phyloP scores from a whole-genome alignment of 2,329 filamentous ascomycete genomes.

The Biscogniauxia sp. region DNA sequence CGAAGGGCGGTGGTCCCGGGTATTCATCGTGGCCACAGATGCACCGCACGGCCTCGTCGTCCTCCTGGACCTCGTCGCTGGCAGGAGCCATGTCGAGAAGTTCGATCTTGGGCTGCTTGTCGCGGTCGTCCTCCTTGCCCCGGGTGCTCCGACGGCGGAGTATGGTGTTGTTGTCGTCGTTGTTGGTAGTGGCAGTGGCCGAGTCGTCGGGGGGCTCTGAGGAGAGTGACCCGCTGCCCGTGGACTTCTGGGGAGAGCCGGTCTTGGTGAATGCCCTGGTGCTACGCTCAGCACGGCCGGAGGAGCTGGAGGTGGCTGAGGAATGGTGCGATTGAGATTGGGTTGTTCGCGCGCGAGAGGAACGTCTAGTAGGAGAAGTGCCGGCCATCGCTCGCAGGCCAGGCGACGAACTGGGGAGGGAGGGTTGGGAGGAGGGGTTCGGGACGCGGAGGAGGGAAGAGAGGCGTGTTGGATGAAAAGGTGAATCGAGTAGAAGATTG shows the following conservation, averaged over 20 bases:
- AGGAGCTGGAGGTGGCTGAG: conserved; percentile 74
- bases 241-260: conserved; percentile 71
- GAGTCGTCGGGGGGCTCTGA: conserved; percentile 66
- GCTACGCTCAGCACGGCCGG: conserved; percentile 70
- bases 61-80: conserved; percentile 73
- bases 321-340: conserved; percentile 76
- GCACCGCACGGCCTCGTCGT: conserved; percentile 93
- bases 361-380: conserved; percentile 73
- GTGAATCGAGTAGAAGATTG: conserved; percentile 1
- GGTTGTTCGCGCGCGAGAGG: conserved; percentile 81
- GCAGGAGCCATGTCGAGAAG: conserved; percentile 44
- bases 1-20: conserved; percentile 72
- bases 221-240: conserved; percentile 69
- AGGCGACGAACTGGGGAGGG: conserved; percentile 18
- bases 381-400: conserved; percentile 39
- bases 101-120: conserved; percentile 43
- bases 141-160: conserved; percentile 78
- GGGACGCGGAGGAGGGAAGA: conserved; percentile 13
- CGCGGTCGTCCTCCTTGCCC: conserved; percentile 61
- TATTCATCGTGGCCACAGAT: conserved; percentile 95
- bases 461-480: conserved; percentile 7
- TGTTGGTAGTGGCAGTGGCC: conserved; percentile 39
- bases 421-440: conserved; percentile 13
- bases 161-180: conserved; percentile 66
- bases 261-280: conserved; percentile 71